These are phyloP conservation scores for Melampsora allii-populina DNA, from an alignment of 1,284 basidiomycete species.

Conservation along the genomic window DNA sequence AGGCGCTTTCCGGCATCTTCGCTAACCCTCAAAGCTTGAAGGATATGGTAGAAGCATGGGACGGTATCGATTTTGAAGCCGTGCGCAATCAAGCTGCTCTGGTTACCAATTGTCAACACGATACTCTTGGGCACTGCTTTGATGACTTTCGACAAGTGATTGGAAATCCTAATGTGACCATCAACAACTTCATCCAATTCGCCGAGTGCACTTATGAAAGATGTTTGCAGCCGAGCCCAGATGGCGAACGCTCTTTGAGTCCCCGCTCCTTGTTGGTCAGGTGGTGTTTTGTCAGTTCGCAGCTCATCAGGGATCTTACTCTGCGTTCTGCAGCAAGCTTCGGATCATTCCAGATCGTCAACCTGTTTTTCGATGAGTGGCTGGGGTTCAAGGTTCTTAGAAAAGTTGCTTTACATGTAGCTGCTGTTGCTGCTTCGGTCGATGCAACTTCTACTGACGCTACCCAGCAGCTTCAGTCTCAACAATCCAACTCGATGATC, in stretches of 20 bases:
- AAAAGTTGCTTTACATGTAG: conserved; percentile 77
- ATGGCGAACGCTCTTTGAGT: conserved; percentile 39
- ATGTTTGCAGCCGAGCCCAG: conserved; percentile 68
- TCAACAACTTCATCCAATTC: conserved; percentile 75
- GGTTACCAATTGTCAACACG: conserved; percentile 83
- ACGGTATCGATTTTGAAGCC: conserved; percentile 79
- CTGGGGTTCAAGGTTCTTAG: conserved; percentile 79
- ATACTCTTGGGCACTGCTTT: conserved; percentile 73
- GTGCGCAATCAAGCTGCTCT: conserved; percentile 83
- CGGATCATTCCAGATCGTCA: conserved; percentile 82
- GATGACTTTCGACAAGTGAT: conserved; percentile 76
- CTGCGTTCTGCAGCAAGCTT: conserved; percentile 83
- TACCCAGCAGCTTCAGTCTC: neutral
- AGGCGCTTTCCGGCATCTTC: conserved; percentile 74
- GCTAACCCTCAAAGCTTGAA: conserved; percentile 75
- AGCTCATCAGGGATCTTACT: conserved; percentile 80
- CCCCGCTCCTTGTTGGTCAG: conserved; percentile 56
- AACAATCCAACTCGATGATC: neutral
- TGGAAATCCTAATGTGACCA: conserved; percentile 66
- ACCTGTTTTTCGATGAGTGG: conserved; percentile 84
- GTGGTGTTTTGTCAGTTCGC: conserved; percentile 85
- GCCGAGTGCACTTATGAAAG: conserved; percentile 85
- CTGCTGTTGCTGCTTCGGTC: conserved; percentile 79
- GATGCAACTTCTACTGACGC: conserved; percentile 54
- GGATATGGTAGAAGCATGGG: conserved; percentile 80